Evolutionary conservation across 495 filamentous ascomycete species (phyloP), one percentile per base, ranked within the genome.

Genomic region (Penicillium silybi): DNA sequence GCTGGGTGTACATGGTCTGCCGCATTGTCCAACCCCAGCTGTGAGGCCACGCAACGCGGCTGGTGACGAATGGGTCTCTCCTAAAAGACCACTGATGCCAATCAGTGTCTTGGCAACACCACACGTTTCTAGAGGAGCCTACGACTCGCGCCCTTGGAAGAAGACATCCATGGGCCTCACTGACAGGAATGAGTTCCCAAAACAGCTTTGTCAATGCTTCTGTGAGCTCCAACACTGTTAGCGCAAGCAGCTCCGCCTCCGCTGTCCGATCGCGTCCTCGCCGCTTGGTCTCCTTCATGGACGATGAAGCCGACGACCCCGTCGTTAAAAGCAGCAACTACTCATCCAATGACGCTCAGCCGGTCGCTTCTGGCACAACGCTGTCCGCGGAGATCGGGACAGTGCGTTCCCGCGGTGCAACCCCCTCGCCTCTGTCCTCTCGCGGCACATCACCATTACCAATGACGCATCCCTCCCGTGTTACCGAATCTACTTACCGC

Each of bases 381-480:
- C 54, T 67, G 16, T 62, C 59, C 34, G 35, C 56, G 15, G 66
- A 66, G 2, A 27, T 42, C 7, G 63, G 67, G 17, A 57, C 66
- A 5, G 50, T 67, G 16, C 69, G 67, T 13, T 75, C 74, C 27
- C 67, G 73, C 37, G 68, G 69, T 34, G 60, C 64, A 34, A 74
- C 70, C 29, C 72, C 72, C 13, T 77, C 74, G 20, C 72, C 75
- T 16, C 66, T 67, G 29, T 61, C 70, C 25, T 75, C 77, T 32
- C 70, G 74, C 45, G 64, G 71, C 40, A 62, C 64, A 16, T 81
- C 78, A 32, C 76, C 78, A 32, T 67, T 78, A 38, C 74, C 77
- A 9, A 71, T 66, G 63, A 73, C 62, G 54, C 69, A 73, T 44
- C 72, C 71, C 32, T 77, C 76, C 38, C 65, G 71, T 50, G 63